phyloP scores from a whole-genome alignment of 2,329 filamentous ascomycete species.

The Gliomastix tumulicola region DNA sequence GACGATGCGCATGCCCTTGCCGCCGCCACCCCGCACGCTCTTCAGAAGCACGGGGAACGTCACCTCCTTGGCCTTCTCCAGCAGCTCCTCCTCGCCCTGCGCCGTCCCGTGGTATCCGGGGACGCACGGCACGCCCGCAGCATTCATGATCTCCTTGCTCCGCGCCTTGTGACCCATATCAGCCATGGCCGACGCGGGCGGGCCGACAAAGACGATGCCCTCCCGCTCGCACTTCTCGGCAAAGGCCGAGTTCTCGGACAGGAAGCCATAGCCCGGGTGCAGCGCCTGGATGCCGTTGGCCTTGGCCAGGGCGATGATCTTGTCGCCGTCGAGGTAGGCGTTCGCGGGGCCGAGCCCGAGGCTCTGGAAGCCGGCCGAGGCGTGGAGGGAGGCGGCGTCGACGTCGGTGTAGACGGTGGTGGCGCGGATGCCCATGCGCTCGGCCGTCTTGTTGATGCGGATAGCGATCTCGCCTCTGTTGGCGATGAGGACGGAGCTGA shows the following conservation, averaged over 20 bases:
- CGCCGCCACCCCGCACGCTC: constrained; percentile 73
- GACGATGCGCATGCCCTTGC: constrained; percentile 80
- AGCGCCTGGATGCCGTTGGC: constrained; percentile 82
- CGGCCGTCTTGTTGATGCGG: constrained; percentile 82
- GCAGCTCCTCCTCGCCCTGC: constrained; percentile 57
- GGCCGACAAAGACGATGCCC: constrained; percentile 90
- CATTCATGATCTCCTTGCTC: constrained; percentile 94
- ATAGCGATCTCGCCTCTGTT: constrained; percentile 97
- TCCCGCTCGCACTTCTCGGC: constrained; percentile 83
- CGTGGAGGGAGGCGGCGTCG: constrained; percentile 82
- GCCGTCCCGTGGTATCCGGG: constrained; percentile 90
- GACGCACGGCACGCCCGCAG: constrained; percentile 91
- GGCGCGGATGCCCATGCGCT: constrained; percentile 81
- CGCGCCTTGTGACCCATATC: constrained; percentile 93
- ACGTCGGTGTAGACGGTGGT: constrained; percentile 94
- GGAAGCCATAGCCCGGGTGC: constrained; percentile 92
- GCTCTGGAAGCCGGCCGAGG: constrained; percentile 74
- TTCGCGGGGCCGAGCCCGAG: constrained; percentile 77
- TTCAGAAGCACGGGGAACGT: constrained; percentile 70
- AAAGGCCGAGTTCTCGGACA: constrained; percentile 90
- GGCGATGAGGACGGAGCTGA: constrained; percentile 83
- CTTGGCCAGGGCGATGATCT: constrained; percentile 84
- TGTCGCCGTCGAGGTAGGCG: constrained; percentile 88
- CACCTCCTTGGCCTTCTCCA: constrained; percentile 65
- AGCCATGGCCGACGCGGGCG: constrained; percentile 71